Conservation (phyloP, 352 stramenopile species). For the Blastocystis sp. region DNA sequence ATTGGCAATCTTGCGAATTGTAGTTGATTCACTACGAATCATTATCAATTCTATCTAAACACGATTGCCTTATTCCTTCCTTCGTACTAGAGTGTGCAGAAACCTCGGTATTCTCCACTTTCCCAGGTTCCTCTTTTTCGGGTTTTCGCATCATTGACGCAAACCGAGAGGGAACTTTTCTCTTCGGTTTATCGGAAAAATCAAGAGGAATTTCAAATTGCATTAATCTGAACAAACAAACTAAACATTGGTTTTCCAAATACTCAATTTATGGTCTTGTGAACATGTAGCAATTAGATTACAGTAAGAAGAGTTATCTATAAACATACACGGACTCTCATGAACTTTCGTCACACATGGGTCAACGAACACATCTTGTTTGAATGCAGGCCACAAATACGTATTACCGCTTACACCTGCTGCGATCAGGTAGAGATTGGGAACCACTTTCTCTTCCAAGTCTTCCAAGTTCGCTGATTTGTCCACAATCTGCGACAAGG, state of each 20-base stretch:
- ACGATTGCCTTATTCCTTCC: not conserved
- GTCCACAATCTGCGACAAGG: not conserved
- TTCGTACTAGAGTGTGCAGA: not conserved
- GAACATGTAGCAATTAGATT: conserved; percentile 31
- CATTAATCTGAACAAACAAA: conserved; percentile 50
- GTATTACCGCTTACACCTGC: not conserved
- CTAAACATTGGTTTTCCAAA: conserved; percentile 31
- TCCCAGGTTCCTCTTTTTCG: not conserved
- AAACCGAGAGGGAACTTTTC: not conserved
- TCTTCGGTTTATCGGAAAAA: not conserved
- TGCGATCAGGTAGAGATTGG: conserved; percentile 14
- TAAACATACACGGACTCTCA: not conserved
- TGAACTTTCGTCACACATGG: not conserved
- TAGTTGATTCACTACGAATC: not conserved
- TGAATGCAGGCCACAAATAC: conserved; percentile 16
- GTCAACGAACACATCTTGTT: conserved; percentile 10
- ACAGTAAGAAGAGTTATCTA: not conserved
- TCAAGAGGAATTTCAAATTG: conserved; percentile 39
- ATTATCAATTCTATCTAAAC: not conserved
- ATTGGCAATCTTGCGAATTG: not conserved
- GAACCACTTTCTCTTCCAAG: conserved; percentile 39
- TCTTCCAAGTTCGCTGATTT: not conserved
- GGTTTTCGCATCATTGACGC: not conserved
- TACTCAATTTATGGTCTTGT: conserved; percentile 20
- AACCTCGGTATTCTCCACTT: not conserved